Evolutionary conservation across 345 rosid genomes (phyloP), one percentile per base, ranked within the genome.

Genomic region (Melastoma malabathricum): DNA sequence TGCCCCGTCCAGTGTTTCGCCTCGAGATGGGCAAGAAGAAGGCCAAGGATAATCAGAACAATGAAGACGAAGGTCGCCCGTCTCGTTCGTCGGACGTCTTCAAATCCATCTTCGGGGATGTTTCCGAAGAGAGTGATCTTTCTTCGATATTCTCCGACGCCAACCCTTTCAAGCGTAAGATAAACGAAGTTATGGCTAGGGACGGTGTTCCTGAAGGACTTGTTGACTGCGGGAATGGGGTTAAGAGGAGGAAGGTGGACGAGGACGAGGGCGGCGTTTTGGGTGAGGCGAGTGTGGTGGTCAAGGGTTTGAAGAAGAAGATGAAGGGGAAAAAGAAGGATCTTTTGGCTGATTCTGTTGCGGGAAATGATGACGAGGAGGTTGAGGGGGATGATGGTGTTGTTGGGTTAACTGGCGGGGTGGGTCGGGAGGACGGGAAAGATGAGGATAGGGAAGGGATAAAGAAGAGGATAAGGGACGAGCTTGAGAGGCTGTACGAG

Each of bases 401-500:
- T 39, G 23, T 39, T 41, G 39, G 25, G 49, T 46, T 47, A 10
- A 17, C 12, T 43, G 8, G 13, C 18, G 22, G 58, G 53, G 57
- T 41, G 8, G 51, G 50, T 8, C 41, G 14, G 14, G 43, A 52
- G 41, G 29, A 22, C 18, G 60, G 43, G 49, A 52, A 43, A 16
- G 59, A 20, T 15, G 18, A 60, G 22, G 67, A 59, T 49, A 68
- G 59, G 50, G 63, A 55, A 51, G 73, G 60, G 71, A 76, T 54
- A 66, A 84, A 76, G 75, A 88, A 92, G 55, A 83, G 97, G 71
- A 93, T 85, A 71, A 79, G 95, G 59, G 97, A 88, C 60, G 99
- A 88, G 60, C 57, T 85, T 17, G 99, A 93, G 89, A 66, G 51
- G 14, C 82, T 70, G 3, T 93, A 93, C 58, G 95, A 85, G 76